Conservation (phyloP, 2,329 filamentous ascomycete species). For the Cladobotryum mycophilum region DNA sequence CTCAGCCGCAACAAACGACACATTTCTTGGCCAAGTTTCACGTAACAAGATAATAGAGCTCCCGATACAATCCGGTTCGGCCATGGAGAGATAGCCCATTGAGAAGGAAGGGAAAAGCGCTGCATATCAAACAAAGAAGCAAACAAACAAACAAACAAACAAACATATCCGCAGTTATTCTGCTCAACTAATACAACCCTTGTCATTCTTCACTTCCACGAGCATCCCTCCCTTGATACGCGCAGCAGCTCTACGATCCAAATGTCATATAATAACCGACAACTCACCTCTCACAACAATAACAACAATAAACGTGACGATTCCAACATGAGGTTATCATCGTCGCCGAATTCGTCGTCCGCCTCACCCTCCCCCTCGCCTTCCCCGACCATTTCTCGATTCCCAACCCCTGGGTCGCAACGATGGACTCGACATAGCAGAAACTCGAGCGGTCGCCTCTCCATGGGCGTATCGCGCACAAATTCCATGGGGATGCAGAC, state of each 20-base stretch:
- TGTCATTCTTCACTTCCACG: neutral
- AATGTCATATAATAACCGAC: no score
- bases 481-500: constrained; percentile 1
- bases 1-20: neutral
- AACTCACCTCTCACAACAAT: no score
- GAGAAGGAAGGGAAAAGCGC: neutral
- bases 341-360: constrained; percentile 4
- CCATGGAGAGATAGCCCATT: constrained; percentile 7
- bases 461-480: constrained; percentile 21
- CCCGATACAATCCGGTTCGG: neutral
- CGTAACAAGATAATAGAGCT: no score
- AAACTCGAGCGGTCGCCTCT: constrained; percentile 31
- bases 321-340: neutral
- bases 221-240: no score
- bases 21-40: no score
- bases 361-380: constrained; percentile 5
- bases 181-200: neutral
- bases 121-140: neutral
- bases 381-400: constrained; percentile 16
- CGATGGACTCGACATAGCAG: constrained; percentile 7
- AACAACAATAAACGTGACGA: no score
- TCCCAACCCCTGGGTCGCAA: constrained; percentile 9
- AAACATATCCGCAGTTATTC: neutral
- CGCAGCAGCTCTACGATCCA: no score
- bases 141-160: neutral